Base-by-base conservation (phyloP, 306 rosid genomes). In the Trichosanthes truncata region DNA sequence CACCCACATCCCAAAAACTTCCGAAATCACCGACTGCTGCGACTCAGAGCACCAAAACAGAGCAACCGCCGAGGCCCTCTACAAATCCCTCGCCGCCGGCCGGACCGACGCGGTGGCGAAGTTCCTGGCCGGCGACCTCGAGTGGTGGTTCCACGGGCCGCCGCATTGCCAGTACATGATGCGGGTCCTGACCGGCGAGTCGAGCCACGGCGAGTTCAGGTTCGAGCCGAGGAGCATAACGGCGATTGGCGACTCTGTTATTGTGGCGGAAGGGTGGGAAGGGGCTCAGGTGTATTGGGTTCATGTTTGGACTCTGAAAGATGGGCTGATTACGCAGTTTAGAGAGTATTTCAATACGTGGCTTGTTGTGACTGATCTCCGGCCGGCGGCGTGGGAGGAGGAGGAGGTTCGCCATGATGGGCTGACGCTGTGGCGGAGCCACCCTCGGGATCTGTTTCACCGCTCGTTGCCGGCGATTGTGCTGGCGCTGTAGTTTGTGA, bases 81-180 rank as follows among this genome's bases (percentile, higher is more conserved):
- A 94, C 88, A 85, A 89, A 86, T 89, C 91, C 29, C 79, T 94
- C 65, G 86, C 89, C 2, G 55, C 83, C 31, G 92, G 85, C 15
- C 62, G 83, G 43, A 83, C 83, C 36, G 87, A 77, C 12, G 57
- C 68, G 1, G 90, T 87, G 67, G 74, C 90, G 6, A 79, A 81
- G 74, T 81, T 92, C 69, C 80, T 92, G 36, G 93, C 95, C 11
- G 79, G 84, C 59, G 98, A 92, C 78, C 89, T 94, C 3, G 98
- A 91, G 62, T 94, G 90, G 90, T 94, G 98, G 97, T 94, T 94
- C 90, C 98, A 94, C 55, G 98, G 98, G 1, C 98, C 98, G 4
- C 98, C 95, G 4, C 73, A 83, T 41, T 87, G 97, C 84, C 92
- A 94, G 53, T 96, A 94, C 90, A 94, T 94, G 98, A 94, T 91